Evolutionary conservation across 1,284 basidiomycete species (phyloP).

Genomic region (Mycosarcoma mackinlayi): DNA sequence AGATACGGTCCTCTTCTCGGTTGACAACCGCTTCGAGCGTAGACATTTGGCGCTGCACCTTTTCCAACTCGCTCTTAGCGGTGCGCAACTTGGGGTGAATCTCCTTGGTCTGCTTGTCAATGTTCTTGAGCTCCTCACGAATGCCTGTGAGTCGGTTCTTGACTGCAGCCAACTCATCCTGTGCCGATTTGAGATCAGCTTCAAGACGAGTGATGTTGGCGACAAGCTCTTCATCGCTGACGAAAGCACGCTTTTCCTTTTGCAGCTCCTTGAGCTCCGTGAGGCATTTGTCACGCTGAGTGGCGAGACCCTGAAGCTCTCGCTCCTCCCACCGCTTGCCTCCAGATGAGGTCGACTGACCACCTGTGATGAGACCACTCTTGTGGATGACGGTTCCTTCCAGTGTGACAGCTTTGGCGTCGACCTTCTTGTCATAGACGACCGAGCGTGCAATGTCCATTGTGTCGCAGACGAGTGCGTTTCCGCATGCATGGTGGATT

Average conservation of each 20-base stretch:
- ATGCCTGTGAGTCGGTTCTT: constrained; percentile 54
- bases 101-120: constrained; percentile 45
- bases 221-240: constrained; percentile 82
- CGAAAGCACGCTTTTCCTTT: constrained; percentile 82
- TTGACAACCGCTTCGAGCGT: constrained; percentile 47
- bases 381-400: constrained; percentile 98
- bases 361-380: constrained; percentile 96
- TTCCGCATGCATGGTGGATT: constrained; percentile 95
- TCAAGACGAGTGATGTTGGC: constrained; percentile 83
- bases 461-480: constrained; percentile 91
- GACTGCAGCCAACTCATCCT: constrained; percentile 77
- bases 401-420: constrained; percentile 96
- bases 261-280: constrained; percentile 83
- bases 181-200: constrained; percentile 77
- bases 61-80: constrained; percentile 72
- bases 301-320: constrained; percentile 85
- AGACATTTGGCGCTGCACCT: constrained; percentile 71
- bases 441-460: constrained; percentile 91
- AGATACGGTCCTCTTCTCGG: constrained; percentile 82
- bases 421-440: constrained; percentile 91
- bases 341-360: constrained; percentile 75
- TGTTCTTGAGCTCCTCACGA: constrained; percentile 53
- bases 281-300: constrained; percentile 75
- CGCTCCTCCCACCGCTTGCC: constrained; percentile 81
- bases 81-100: constrained; percentile 39